Evolutionary conservation across 148 eudicot genomes (phyloP).

Genomic region (Tetragonia tetragonoides): DNA sequence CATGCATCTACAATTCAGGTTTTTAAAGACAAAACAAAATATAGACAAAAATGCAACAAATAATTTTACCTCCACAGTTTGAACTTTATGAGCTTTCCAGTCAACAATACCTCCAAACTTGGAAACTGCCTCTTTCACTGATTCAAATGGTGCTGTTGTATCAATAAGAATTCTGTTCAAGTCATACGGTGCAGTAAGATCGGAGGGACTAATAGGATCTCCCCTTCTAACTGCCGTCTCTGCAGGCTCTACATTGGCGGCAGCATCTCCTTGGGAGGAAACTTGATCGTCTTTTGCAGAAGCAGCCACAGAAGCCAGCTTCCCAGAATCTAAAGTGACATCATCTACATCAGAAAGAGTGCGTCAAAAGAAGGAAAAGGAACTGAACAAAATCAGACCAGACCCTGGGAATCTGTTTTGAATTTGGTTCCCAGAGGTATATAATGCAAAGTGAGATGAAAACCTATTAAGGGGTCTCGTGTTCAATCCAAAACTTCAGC

Average conservation of each 20-base stretch:
- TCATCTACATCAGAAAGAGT: background rate
- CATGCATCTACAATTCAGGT: background rate
- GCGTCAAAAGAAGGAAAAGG: background rate
- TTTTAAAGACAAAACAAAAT: background rate
- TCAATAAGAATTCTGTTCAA: slow-evolving; percentile 57
- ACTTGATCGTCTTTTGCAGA: slow-evolving; percentile 15
- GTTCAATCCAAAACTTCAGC: background rate
- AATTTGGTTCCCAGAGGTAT: background rate
- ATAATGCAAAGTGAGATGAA: background rate
- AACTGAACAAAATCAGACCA: background rate
- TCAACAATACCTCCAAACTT: slow-evolving; percentile 96
- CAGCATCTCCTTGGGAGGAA: background rate
- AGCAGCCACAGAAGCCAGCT: slow-evolving; percentile 9
- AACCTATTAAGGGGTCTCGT: background rate
- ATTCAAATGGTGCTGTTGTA: slow-evolving; percentile 90
- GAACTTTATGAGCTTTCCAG: slow-evolving; percentile 94
- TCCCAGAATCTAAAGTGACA: slow-evolving; percentile 15
- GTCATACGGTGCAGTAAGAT: slow-evolving; percentile 29
- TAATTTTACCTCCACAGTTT: slow-evolving; percentile 79
- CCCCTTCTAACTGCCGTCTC: background rate
- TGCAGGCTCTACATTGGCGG: slow-evolving; percentile 1
- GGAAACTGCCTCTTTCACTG: slow-evolving; percentile 94
- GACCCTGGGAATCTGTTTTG: background rate
- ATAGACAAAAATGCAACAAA: slow-evolving; percentile 1
- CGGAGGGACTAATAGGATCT: slow-evolving; percentile 34